Evolutionary conservation across 352 stramenopile genomes (phyloP).

Genomic region (Phytophthora chlamydospora): DNA sequence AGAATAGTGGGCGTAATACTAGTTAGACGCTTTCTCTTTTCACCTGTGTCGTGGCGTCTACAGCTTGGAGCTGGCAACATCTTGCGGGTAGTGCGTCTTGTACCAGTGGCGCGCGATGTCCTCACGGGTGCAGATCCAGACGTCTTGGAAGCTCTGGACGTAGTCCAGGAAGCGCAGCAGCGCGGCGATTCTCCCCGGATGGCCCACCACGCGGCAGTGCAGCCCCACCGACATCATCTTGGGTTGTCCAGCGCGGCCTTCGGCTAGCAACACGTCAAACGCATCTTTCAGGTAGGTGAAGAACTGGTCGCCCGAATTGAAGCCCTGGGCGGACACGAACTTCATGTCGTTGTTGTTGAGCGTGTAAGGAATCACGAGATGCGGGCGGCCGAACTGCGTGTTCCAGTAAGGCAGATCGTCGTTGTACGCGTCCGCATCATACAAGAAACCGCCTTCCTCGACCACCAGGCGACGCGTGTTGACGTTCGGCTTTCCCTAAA

Average conservation of each 20-base stretch:
- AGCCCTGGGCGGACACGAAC: constrained; percentile 93
- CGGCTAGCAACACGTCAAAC: constrained; percentile 88
- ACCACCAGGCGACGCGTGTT: constrained; percentile 92
- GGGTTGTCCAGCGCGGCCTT: constrained; percentile 83
- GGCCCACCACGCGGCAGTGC: constrained; percentile 92
- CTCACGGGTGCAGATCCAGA: constrained; percentile 94
- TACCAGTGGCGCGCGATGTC: constrained; percentile 96
- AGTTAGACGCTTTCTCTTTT: constrained; percentile 31
- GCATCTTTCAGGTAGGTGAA: constrained; percentile 93
- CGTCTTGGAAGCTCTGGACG: constrained; percentile 88
- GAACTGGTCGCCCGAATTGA: constrained; percentile 94
- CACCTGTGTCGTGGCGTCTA: constrained; percentile 26
- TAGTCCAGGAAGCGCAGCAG: constrained; percentile 95
- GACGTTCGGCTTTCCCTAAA: constrained; percentile 91
- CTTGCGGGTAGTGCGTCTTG: constrained; percentile 79
- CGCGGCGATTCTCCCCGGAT: constrained; percentile 89
- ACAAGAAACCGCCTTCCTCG: constrained; percentile 94
- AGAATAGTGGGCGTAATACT: constrained; percentile 35
- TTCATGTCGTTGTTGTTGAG: constrained; percentile 97
- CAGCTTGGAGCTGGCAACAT: constrained; percentile 47
- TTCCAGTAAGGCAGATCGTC: constrained; percentile 97
- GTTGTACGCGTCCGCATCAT: constrained; percentile 96
- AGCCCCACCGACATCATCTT: constrained; percentile 98
- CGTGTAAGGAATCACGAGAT: constrained; percentile 97
- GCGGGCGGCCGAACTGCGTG: constrained; percentile 84